phyloP scores from a whole-genome alignment of 306 rosid species.

The Senna tora region DNA sequence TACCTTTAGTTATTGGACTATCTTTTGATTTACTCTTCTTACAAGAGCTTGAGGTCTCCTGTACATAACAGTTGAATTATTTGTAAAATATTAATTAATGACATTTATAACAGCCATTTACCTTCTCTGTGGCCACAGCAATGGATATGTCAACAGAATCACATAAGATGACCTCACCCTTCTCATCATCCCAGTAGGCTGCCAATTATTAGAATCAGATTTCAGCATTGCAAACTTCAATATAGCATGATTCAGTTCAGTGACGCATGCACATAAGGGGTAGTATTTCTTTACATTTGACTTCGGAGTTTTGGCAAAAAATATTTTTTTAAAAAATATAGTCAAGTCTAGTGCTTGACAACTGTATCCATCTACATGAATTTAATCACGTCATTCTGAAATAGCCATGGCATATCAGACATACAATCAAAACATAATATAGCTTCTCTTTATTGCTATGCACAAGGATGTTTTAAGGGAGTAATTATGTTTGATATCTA shows the following conservation, averaged over 20 bases:
- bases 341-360: neutral
- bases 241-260: conserved; percentile 30
- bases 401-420: neutral
- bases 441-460: neutral
- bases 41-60: no score
- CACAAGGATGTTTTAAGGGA: neutral
- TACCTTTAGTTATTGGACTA: no score
- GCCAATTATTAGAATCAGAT: conserved; percentile 40
- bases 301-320: neutral
- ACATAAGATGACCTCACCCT: conserved; percentile 62
- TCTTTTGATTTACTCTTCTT: no score
- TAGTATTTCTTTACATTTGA: neutral
- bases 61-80: conserved; percentile 8
- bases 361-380: neutral
- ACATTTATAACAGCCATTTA: conserved; percentile 43
- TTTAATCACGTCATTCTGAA: neutral
- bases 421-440: neutral
- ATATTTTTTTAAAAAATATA: neutral
- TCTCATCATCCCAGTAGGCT: conserved; percentile 89
- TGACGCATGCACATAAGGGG: conserved; percentile 1
- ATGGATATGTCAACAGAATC: conserved; percentile 88
- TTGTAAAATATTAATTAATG: conserved; percentile 26
- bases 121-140: conserved; percentile 99
- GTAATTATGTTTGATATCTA: neutral
- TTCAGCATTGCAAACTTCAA: conserved; percentile 35